Evolutionary conservation across 306 rosid species (phyloP), one percentile per base, ranked within the genome.

Genomic region (Adenanthera pavonina): DNA sequence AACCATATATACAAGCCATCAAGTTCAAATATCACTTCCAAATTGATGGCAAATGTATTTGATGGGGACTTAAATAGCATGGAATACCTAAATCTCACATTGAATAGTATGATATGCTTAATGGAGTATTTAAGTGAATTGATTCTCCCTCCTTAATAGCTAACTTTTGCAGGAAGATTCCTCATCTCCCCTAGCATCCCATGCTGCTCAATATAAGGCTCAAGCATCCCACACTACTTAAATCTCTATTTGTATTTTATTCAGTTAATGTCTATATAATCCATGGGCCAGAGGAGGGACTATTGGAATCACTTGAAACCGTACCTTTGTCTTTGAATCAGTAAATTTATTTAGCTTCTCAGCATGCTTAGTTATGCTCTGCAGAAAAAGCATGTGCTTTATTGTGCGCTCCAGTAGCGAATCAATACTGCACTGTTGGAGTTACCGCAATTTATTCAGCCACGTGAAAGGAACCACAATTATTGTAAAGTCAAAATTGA

Each of bases 351-450:
- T 89, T 75, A 94, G 89, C 89, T 92, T 94, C 86, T 89, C 98
- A 25, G 94, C 94, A 82, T 92, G 97, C 90, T 92, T 94, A 43
- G 94, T 84, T 72, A 94, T 69, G 79, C 94, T 89, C 83, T 94
- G 98, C 87, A 94, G 92, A 87, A 92, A 94, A 30, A 91, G 87
- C 98, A 94, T 88, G 91, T 94, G 96, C 91, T 92, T 91, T 85
- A 92, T 88, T 54, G 98, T 86, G 83, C 92, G 94, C 84, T 94
- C 98, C 92, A 94, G 85, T 68, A 94, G 85, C 47, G 97, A 94
- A 89, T 92, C 98, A 67, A 94, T 94, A 71, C 98, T 94, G 87
- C 98, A 94, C 98, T 94, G 98, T 60, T 54, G 66, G 41, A 76
- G 76, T 66, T 47, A 82, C 52, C 78, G 82, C 60, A 62, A 84